Base-by-base conservation (phyloP, 768 basidiomycete genomes). In the Hygrophorus russula region DNA sequence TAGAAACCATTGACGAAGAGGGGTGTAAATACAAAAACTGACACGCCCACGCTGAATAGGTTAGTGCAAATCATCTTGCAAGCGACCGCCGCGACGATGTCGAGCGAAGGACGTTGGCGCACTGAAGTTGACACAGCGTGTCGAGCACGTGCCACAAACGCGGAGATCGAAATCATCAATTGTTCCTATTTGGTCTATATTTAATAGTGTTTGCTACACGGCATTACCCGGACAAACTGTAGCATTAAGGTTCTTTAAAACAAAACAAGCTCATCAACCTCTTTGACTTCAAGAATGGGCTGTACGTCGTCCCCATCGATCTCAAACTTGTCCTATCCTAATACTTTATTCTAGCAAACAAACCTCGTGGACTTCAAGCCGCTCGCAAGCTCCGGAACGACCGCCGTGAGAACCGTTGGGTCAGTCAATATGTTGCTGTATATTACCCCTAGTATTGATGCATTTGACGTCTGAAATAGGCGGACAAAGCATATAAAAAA, bases 401-500 rank as follows among this genome's bases (percentile, higher is more conserved):
- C 69, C 84, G 96, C 56, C 79, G 90, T 54, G 85, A 83, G 66
- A 96, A 97, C 76, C 86, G 94, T 68, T 99, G 96, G 96, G 90
- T 92, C 49, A 55, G 80, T 70, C 50, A 39, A 41, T 50, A 46
- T 44, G 30, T 31, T 42, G 29, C n/a, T 8, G 5, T 31, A 11
- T 4, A 11, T 19, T 15, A 14, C 11, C 11, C 34, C 18, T 11
- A 14, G 15, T 5, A 5, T 15, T 40, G 9, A 24, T 24, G 8
- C 20, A 27, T 8, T 19, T 24, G 9, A 14, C 27, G n/a, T 41
- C 36, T 24, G 27, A 7, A 27, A 15, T 55, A 94, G 90, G 94
- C 94, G 70, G 93, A 98, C 70, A 94, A 94, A 69, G 71, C 81
- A 36, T 99, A 98, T 74, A 99, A 98, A 81, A 99, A 98, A 71